Conservation (phyloP, 2,329 filamentous ascomycete genomes). For the Piedraia hortae region DNA sequence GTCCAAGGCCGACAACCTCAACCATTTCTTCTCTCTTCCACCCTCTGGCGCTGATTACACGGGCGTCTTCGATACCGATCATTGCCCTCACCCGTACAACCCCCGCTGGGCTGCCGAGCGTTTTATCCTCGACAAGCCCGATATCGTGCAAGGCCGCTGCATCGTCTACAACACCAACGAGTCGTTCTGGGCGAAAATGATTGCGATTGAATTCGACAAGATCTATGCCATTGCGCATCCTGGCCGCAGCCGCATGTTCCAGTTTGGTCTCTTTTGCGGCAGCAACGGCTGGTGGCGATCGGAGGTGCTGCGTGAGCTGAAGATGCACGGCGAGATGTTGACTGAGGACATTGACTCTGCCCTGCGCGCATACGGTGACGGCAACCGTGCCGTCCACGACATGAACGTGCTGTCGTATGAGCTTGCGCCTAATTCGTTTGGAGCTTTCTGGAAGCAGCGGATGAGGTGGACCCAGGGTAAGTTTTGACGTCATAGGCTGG, state of each 20-base stretch:
- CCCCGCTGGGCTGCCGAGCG: constrained; percentile 22
- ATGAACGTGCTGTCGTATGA: constrained; percentile 23
- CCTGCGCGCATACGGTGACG: constrained; percentile 18
- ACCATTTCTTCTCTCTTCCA: constrained; percentile 18
- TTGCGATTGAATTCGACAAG: constrained; percentile 23
- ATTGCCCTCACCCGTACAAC: constrained; percentile 23
- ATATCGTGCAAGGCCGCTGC: constrained; percentile 23
- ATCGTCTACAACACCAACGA: constrained; percentile 21
- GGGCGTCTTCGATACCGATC: constrained; percentile 24
- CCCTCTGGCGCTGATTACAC: constrained; percentile 19
- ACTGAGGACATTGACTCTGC: constrained; percentile 25
- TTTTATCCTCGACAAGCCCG: constrained; percentile 15
- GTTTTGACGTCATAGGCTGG: background rate
- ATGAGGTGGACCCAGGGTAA: constrained; percentile 20
- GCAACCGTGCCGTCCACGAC: constrained; percentile 20
- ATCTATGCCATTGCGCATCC: constrained; percentile 25
- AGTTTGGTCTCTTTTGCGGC: constrained; percentile 23
- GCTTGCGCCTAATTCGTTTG: constrained; percentile 19
- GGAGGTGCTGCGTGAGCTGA: constrained; percentile 17
- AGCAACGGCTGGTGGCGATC: constrained; percentile 24
- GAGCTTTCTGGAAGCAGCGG: constrained; percentile 22
- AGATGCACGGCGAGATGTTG: constrained; percentile 23
- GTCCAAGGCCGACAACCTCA: constrained; percentile 24
- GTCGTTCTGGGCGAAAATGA: constrained; percentile 19
- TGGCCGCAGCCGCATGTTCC: constrained; percentile 20